Evolutionary conservation across 768 basidiomycete genomes (phyloP), one percentile per base, ranked within the genome.

Genomic region (Serendipita indica): DNA sequence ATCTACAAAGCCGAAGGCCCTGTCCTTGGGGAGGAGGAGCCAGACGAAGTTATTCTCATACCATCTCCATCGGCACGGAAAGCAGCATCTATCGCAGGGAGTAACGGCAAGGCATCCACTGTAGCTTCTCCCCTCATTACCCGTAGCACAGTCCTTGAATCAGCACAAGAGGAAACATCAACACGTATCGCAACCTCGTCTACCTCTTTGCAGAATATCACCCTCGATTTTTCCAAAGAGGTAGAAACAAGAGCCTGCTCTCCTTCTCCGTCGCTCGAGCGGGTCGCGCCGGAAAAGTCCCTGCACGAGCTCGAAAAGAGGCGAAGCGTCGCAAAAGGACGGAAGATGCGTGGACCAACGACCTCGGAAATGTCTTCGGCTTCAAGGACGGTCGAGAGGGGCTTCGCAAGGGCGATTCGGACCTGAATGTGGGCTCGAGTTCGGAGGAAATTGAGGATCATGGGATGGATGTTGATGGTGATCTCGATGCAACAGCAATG

Each of bases 401-500:
- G 2, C 49, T 54, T 0, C 49, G 49, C 20, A 54, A 54, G 49
- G 49, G 49, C 7, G 49, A 54, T 54, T 54, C 49, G 7, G 49
- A 54, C 32, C 32, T 54, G 22, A 28, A 54, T 54, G 49, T 54
- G 16, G 49, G 49, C 10, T 1, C 10, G n/a, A 7, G 7, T 2
- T 12, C 16, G 0, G 49, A 10, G 32, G 49, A 54, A 7, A 25
- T 18, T n/a, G 41, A 0, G 41, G 49, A 54, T 54, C 22, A 54
- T 54, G 49, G 49, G 25, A 54, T 54, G 49, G 49, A 54, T 28
- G 25, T 54, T 27, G 49, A 54, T 54, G 49, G 25, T 7, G 3
- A 54, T 0, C 22, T 54, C 22, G 49, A 54, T 2, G 49, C 20
- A 27, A 28, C n/a, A 16, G 49, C 49, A 3, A 54, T 54, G 49